Evolutionary conservation across 139 green algal genomes (phyloP).

Genomic region (Chlorella sp.): DNA sequence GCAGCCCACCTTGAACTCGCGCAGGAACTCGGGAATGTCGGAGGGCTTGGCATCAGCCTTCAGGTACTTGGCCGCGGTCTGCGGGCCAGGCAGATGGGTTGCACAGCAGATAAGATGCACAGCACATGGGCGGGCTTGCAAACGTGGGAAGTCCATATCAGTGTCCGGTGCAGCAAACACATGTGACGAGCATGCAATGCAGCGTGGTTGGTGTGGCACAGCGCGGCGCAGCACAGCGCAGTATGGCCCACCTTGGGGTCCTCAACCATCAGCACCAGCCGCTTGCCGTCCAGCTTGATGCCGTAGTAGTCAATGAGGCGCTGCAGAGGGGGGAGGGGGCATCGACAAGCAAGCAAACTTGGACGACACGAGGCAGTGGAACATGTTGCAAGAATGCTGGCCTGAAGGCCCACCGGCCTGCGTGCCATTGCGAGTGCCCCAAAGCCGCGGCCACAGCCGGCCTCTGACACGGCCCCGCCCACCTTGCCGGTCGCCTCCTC

Average conservation of each 20-base stretch:
- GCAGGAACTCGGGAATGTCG: constrained; percentile 46
- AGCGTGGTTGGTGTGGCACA: neutral
- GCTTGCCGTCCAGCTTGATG: neutral
- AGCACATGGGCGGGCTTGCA: neutral
- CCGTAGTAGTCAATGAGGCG: constrained; percentile 22
- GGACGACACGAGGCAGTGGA: no score
- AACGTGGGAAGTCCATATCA: neutral
- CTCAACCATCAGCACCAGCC: neutral
- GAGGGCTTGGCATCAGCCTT: constrained; percentile 8
- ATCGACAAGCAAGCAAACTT: no score
- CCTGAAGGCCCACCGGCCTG: no score
- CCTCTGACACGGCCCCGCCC: neutral
- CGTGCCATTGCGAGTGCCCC: no score
- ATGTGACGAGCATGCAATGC: neutral
- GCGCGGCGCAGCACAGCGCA: neutral
- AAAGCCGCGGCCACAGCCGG: no score
- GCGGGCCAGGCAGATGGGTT: neutral
- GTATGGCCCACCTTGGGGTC: neutral
- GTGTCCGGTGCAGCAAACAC: neutral
- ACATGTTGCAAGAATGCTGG: no score
- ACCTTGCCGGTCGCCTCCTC: neutral
- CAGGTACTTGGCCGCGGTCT: constrained; percentile 48
- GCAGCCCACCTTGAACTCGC: constrained; percentile 42
- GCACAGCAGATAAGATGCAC: neutral
- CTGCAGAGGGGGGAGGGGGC: neutral